phyloP scores from a whole-genome alignment of 1,139 yeast genomes.

The Blastobotrys ciferrii region DNA sequence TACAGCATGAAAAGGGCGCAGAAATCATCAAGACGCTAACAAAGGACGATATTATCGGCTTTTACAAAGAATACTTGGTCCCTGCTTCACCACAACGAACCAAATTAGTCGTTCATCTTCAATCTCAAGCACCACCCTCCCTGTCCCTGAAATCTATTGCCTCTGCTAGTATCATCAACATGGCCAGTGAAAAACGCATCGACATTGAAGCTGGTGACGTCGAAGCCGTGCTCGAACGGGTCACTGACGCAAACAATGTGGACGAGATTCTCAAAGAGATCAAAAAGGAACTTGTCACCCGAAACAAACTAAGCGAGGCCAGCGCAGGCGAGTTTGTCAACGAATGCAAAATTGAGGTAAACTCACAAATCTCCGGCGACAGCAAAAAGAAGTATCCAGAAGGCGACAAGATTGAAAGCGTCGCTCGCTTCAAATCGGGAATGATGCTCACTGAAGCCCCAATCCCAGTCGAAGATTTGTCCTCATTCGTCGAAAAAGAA shows the following conservation, averaged over 20 bases:
- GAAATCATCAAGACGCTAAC: conserved; percentile 52
- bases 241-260: conserved; percentile 17
- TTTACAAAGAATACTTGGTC: conserved; percentile 50
- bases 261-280: conserved; percentile 7
- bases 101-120: conserved; percentile 63
- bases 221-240: conserved; percentile 22
- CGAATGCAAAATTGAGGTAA: conserved; percentile 18
- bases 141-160: conserved; percentile 25
- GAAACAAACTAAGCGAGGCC: conserved; percentile 8
- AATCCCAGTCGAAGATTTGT: conserved; percentile 33
- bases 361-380: conserved; percentile 13
- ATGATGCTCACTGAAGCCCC: conserved; percentile 37
- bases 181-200: conserved; percentile 70
- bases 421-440: conserved; percentile 33
- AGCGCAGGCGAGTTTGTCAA: conserved; percentile 20
- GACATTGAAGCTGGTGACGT: conserved; percentile 35
- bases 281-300: conserved; percentile 6
- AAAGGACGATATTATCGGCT: conserved; percentile 55
- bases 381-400: conserved; percentile 22
- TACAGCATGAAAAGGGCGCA: conserved; percentile 54
- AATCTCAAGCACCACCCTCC: conserved; percentile 48
- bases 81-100: conserved; percentile 42
- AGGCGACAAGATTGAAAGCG: conserved; percentile 27
- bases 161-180: conserved; percentile 39
- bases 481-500: conserved; percentile 30